These are phyloP conservation scores for Fusarium fracticaudum DNA, from an alignment of 2,329 filamentous ascomycete species.

Conservation along the genomic window DNA sequence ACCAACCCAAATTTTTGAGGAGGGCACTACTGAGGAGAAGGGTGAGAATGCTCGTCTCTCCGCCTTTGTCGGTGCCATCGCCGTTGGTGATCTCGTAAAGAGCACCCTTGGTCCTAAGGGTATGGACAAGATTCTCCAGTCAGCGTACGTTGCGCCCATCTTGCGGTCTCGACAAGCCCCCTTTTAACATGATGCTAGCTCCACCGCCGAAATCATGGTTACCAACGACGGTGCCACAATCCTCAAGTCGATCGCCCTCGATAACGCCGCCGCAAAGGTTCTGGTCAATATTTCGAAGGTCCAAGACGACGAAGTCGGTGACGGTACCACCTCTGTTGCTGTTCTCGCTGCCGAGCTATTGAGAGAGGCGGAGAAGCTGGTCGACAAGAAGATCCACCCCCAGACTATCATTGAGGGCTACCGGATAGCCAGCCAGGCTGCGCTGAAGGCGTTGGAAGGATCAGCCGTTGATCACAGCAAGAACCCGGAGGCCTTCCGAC, in stretches of 20 bases:
- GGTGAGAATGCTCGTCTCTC: constrained; percentile 98
- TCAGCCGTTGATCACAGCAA: constrained; percentile 91
- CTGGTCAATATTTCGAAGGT: constrained; percentile 99
- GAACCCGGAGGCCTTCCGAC: constrained; percentile 83
- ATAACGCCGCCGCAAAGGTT: constrained; percentile 98
- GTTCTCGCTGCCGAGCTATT: constrained; percentile 95
- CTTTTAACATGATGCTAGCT: constrained; percentile 61
- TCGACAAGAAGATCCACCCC: constrained; percentile 98
- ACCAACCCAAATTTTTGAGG: constrained; percentile 97
- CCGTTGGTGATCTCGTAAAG: constrained; percentile 96
- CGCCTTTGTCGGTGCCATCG: constrained; percentile 98
- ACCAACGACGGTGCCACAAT: constrained; percentile 99
- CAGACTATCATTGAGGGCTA: constrained; percentile 99
- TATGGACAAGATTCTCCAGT: constrained; percentile 98
- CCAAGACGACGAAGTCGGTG: constrained; percentile 97
- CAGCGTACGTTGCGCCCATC: constrained; percentile 72
- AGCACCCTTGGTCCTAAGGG: constrained; percentile 96
- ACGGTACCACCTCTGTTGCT: constrained; percentile 97
- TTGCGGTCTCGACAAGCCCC: constrained; percentile 20
- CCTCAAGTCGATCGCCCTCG: constrained; percentile 96
- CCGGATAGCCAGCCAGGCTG: constrained; percentile 93
- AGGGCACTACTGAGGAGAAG: constrained; percentile 97
- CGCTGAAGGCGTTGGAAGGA: constrained; percentile 83
- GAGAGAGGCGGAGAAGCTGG: constrained; percentile 94
- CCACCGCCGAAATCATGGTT: constrained; percentile 96